Evolutionary conservation across 495 filamentous ascomycete genomes (phyloP).

Genomic region (Penicillium cosmopolitanum): DNA sequence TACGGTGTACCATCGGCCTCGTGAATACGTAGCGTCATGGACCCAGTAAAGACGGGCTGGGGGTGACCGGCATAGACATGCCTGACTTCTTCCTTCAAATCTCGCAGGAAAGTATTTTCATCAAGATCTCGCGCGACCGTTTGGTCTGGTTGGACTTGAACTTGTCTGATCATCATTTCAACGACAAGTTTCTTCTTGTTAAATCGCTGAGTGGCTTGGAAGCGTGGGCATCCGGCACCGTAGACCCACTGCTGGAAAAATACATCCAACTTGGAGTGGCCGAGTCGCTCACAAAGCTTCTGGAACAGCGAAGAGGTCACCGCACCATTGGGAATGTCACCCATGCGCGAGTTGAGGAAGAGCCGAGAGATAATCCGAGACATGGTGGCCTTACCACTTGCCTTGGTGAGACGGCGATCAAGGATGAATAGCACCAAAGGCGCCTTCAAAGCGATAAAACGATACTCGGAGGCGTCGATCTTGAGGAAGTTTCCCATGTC

Average conservation of each 20-base stretch:
- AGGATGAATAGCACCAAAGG: slow-evolving; percentile 91
- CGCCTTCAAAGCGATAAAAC: slow-evolving; percentile 91
- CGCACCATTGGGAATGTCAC: slow-evolving; percentile 70
- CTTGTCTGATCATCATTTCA: slow-evolving; percentile 87
- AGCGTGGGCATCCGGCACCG: slow-evolving; percentile 82
- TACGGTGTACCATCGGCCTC: slow-evolving; percentile 98
- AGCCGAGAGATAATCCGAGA: slow-evolving; percentile 81
- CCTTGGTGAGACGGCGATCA: slow-evolving; percentile 85
- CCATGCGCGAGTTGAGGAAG: slow-evolving; percentile 79
- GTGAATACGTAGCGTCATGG: slow-evolving; percentile 97
- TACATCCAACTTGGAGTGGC: slow-evolving; percentile 78
- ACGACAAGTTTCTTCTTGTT: slow-evolving; percentile 98
- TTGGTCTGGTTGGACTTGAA: slow-evolving; percentile 70
- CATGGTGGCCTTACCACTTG: slow-evolving; percentile 79
- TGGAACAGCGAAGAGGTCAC: slow-evolving; percentile 77
- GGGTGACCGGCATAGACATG: slow-evolving; percentile 69
- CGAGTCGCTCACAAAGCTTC: slow-evolving; percentile 80
- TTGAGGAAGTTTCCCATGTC: slow-evolving; percentile 76
- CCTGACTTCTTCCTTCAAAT: slow-evolving; percentile 75
- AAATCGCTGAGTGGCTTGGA: slow-evolving; percentile 83
- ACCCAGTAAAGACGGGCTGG: slow-evolving; percentile 84
- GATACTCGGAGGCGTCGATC: slow-evolving; percentile 78
- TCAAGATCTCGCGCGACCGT: slow-evolving; percentile 54
- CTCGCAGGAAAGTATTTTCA: slow-evolving; percentile 76
- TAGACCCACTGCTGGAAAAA: slow-evolving; percentile 96